Conservation (phyloP, 148 eudicot species). For the Polygonum aviculare region DNA sequence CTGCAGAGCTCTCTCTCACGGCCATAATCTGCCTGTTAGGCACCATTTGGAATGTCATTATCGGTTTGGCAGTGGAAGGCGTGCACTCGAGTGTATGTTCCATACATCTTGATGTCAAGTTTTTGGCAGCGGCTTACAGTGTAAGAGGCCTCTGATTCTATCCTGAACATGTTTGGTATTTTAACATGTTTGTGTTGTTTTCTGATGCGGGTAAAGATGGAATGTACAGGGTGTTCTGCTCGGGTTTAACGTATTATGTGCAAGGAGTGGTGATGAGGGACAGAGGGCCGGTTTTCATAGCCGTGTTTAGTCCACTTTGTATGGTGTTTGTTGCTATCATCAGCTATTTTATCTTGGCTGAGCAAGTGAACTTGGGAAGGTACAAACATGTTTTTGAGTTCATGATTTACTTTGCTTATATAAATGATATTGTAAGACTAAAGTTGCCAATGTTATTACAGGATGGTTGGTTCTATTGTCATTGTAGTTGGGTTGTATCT, state of each 20-base stretch:
- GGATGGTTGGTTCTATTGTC: constrained; percentile 47
- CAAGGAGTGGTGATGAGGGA: constrained; percentile 87
- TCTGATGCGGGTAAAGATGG: neutral
- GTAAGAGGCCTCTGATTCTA: constrained; percentile 31
- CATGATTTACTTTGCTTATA: neutral
- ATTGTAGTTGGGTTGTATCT: constrained; percentile 55
- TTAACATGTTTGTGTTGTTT: neutral
- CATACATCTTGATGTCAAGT: constrained; percentile 52
- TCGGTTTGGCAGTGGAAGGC: constrained; percentile 67
- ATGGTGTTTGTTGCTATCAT: constrained; percentile 76
- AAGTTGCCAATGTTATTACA: constrained; percentile 19
- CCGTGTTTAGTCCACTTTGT: constrained; percentile 75
- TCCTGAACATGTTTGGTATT: neutral
- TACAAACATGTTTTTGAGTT: constrained; percentile 12
- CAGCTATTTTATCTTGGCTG: constrained; percentile 62
- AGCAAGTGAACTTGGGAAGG: constrained; percentile 76
- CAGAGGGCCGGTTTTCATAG: constrained; percentile 82
- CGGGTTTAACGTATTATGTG: constrained; percentile 68
- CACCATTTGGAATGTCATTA: constrained; percentile 49
- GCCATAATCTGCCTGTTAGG: constrained; percentile 84
- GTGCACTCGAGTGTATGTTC: constrained; percentile 56
- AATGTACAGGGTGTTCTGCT: constrained; percentile 63
- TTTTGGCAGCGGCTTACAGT: constrained; percentile 64
- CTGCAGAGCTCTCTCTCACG: constrained; percentile 73
- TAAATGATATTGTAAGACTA: neutral